phyloP scores from a whole-genome alignment of 2,329 filamentous ascomycete species.

The Stagonosporopsis chrysanthemi region DNA sequence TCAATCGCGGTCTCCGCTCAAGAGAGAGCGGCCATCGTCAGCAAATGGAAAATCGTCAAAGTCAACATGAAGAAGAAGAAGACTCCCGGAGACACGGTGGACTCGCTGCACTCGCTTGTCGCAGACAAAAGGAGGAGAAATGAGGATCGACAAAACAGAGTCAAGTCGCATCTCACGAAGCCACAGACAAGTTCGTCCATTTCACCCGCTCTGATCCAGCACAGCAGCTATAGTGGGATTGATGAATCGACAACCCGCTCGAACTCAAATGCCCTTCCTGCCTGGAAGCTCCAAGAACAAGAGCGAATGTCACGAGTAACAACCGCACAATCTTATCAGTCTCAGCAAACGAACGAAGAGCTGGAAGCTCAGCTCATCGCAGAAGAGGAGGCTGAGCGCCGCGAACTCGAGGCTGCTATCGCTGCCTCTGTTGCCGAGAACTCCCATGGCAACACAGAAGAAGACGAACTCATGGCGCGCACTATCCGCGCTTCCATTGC shows the following conservation, averaged over 20 bases:
- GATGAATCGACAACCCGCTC: constrained; percentile 25
- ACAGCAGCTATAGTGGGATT: constrained; percentile 23
- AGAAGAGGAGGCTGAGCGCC: constrained; percentile 56
- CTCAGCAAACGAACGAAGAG: constrained; percentile 18
- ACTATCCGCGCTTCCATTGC: constrained; percentile 76
- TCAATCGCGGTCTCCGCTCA: constrained; percentile 61
- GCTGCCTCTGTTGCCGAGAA: constrained; percentile 69
- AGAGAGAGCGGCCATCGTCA: constrained; percentile 70
- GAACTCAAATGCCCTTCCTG: constrained; percentile 24
- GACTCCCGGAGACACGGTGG: constrained; percentile 60
- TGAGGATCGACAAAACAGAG: constrained; percentile 45
- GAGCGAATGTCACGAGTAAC: constrained; percentile 34
- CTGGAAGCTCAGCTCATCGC: constrained; percentile 33
- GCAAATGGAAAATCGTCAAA: constrained; percentile 68
- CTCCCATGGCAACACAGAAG: constrained; percentile 71
- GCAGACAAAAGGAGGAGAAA: constrained; percentile 44
- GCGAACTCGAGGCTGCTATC: constrained; percentile 76
- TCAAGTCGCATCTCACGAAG: constrained; percentile 29
- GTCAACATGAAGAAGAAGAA: constrained; percentile 65
- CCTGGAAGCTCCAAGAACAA: constrained; percentile 31
- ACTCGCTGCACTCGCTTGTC: constrained; percentile 57
- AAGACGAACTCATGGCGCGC: constrained; percentile 75
- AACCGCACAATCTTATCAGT: constrained; percentile 20
- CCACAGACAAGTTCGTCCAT: constrained; percentile 26
- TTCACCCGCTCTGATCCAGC: constrained; percentile 23